phyloP scores from a whole-genome alignment of 768 basidiomycete species.

The Pulveroboletus sp. region DNA sequence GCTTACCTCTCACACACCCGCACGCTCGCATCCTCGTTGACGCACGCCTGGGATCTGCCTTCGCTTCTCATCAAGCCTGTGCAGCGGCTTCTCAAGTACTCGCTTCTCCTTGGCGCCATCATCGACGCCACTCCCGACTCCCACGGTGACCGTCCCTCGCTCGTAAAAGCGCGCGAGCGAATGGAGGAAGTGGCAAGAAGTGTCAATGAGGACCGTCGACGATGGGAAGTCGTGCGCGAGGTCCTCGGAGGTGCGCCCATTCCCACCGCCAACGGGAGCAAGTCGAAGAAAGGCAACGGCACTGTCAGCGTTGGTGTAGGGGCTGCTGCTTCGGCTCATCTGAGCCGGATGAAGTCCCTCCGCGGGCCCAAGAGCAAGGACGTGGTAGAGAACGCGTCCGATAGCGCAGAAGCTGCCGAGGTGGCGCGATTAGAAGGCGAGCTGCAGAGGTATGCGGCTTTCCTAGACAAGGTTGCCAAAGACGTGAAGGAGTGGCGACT shows the following conservation, averaged over 20 bases:
- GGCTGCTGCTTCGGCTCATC: slow-evolving; percentile 52
- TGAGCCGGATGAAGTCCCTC: slow-evolving; percentile 57
- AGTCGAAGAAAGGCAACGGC: slow-evolving; percentile 35
- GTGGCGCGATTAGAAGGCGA: slow-evolving; percentile 54
- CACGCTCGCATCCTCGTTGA: slow-evolving; percentile 60
- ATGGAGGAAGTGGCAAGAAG: slow-evolving; percentile 72
- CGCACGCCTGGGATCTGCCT: slow-evolving; percentile 89
- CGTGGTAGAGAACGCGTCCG: slow-evolving; percentile 22
- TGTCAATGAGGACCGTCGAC: slow-evolving; percentile 73
- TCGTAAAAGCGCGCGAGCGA: slow-evolving; percentile 30
- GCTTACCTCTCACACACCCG: slow-evolving; percentile 66
- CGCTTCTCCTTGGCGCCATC: slow-evolving; percentile 74
- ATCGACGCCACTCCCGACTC: slow-evolving; percentile 67
- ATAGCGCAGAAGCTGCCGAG: slow-evolving; percentile 41
- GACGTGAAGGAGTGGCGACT: slow-evolving; percentile 61
- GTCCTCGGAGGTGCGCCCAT: slow-evolving; percentile 47
- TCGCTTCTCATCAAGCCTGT: slow-evolving; percentile 97
- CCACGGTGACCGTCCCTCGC: slow-evolving; percentile 54
- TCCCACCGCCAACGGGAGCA: slow-evolving; percentile 36
- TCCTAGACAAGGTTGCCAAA: slow-evolving; percentile 58
- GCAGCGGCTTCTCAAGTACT: slow-evolving; percentile 92
- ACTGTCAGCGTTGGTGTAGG: slow-evolving; percentile 39
- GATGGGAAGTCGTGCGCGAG: slow-evolving; percentile 75
- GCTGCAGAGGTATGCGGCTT: slow-evolving; percentile 51
- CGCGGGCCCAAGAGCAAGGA: slow-evolving; percentile 33